These are phyloP conservation scores for Orbilia quercus DNA, from an alignment of 2,329 filamentous ascomycete genomes.

Conservation along the genomic window DNA sequence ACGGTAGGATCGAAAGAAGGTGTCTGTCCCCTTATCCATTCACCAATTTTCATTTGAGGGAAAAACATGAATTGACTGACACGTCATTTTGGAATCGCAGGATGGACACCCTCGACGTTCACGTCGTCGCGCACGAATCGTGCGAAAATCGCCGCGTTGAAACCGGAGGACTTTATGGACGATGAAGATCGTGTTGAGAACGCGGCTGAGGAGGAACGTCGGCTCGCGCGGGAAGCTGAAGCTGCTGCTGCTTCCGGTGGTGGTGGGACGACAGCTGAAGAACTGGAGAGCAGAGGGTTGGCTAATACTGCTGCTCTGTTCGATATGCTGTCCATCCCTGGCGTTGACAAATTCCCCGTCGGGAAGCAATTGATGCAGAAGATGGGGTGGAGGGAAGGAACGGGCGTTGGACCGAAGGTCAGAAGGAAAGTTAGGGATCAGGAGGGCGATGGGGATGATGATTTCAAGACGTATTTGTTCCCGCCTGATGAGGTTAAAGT, in stretches of 20 bases:
- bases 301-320: slow-evolving; percentile 66
- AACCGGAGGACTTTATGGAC: slow-evolving; percentile 95
- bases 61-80: slow-evolving; percentile 48
- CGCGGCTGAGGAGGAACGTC: slow-evolving; percentile 74
- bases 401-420: slow-evolving; percentile 90
- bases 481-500: slow-evolving; percentile 82
- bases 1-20: slow-evolving; percentile 96
- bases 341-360: slow-evolving; percentile 78
- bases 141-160: slow-evolving; percentile 70
- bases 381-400: slow-evolving; percentile 96
- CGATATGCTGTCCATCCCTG: slow-evolving; percentile 73
- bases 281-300: slow-evolving; percentile 66
- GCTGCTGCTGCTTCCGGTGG: slow-evolving; percentile 73
- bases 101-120: slow-evolving; percentile 92
- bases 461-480: slow-evolving; percentile 75
- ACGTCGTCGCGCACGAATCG: slow-evolving; percentile 87
- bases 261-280: slow-evolving; percentile 74
- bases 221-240: slow-evolving; percentile 74
- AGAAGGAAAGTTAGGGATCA: slow-evolving; percentile 78
- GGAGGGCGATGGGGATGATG: slow-evolving; percentile 64
- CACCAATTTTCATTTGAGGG: slow-evolving; percentile 3
- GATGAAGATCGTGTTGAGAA: slow-evolving; percentile 92
- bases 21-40: slow-evolving; percentile 52
- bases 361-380: slow-evolving; percentile 83
- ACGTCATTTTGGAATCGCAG: slow-evolving; percentile 43